Conservation (phyloP, 768 basidiomycete genomes). For the Xanthoconium stramineum region DNA sequence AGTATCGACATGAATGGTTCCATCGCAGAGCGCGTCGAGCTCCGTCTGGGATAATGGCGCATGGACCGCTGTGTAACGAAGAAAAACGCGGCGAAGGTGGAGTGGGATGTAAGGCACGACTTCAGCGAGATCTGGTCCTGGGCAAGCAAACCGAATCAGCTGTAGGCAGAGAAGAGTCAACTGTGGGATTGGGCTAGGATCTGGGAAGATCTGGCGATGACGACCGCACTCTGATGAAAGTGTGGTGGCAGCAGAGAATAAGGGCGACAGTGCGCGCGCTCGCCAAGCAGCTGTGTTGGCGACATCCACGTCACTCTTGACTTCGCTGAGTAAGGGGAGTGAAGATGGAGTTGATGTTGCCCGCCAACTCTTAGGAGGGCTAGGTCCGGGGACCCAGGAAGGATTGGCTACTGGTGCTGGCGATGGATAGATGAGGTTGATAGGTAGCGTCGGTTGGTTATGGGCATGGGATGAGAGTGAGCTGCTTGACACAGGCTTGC, state of each 20-base stretch:
- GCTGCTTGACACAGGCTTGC: slow-evolving; percentile 17
- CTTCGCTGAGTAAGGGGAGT: slow-evolving; percentile 3
- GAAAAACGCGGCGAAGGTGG: slow-evolving; percentile 56
- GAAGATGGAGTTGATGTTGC: slow-evolving; percentile 14
- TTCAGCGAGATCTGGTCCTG: slow-evolving; percentile 43
- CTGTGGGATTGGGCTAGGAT: slow-evolving; percentile 38
- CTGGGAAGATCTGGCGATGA: slow-evolving; percentile 14
- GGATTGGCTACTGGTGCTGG: background rate
- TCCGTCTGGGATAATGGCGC: slow-evolving; percentile 49
- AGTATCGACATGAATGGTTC: slow-evolving; percentile 53
- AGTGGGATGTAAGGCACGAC: slow-evolving; percentile 51
- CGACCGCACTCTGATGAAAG: background rate
- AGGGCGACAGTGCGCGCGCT: slow-evolving; percentile 50
- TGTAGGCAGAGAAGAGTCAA: slow-evolving; percentile 59
- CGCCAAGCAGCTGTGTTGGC: slow-evolving; percentile 45
- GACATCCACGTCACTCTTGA: slow-evolving; percentile 8
- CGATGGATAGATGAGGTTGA: slow-evolving; percentile 36
- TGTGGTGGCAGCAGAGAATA: slow-evolving; percentile 32
- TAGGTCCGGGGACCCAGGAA: slow-evolving; percentile 43
- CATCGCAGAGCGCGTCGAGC: slow-evolving; percentile 48
- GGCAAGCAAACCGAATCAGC: slow-evolving; percentile 39
- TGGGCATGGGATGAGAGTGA: slow-evolving; percentile 24
- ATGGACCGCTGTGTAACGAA: slow-evolving; percentile 58
- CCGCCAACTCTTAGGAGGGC: slow-evolving; percentile 59
- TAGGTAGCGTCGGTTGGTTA: slow-evolving; percentile 46